Conservation (phyloP, 441 rosid genomes). For the Populus hybrid region DNA sequence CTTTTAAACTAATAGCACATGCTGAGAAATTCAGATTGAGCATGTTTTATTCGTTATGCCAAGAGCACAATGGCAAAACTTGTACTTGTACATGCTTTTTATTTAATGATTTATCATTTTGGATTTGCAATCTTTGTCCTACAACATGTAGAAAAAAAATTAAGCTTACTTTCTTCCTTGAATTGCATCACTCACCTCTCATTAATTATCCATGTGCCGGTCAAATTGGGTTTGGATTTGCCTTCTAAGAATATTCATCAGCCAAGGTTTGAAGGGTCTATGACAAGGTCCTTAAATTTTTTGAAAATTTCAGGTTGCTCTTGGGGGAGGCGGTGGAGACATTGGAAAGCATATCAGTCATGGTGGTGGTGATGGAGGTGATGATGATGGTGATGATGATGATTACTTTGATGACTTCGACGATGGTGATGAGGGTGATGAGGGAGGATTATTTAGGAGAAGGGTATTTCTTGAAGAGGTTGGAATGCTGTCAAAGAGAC, state of each 20-base stretch:
- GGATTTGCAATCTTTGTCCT: background rate
- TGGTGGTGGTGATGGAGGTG: slow-evolving; percentile 98
- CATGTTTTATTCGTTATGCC: background rate
- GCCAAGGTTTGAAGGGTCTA: background rate
- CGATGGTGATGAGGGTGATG: slow-evolving; percentile 86
- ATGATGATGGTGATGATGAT: slow-evolving; percentile 91
- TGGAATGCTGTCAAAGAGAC: slow-evolving; percentile 8
- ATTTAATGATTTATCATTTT: no score
- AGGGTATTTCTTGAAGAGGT: slow-evolving; percentile 89
- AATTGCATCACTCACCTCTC: background rate
- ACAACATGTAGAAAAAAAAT: background rate
- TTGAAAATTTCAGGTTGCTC: slow-evolving; percentile 59
- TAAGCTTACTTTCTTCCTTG: background rate
- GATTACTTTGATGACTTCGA: slow-evolving; percentile 90
- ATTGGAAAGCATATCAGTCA: slow-evolving; percentile 75
- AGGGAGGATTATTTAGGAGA: slow-evolving; percentile 84
- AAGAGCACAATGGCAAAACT: background rate
- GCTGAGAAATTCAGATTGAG: background rate
- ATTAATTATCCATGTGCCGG: background rate
- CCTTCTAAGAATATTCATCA: background rate
- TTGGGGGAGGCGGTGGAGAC: slow-evolving; percentile 94
- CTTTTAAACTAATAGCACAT: background rate
- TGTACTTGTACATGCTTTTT: background rate
- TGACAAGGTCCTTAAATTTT: slow-evolving; percentile 15
- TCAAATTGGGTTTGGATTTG: background rate